Conservation (phyloP, 2,329 filamentous ascomycete genomes). For the Claviceps cyperi region DNA sequence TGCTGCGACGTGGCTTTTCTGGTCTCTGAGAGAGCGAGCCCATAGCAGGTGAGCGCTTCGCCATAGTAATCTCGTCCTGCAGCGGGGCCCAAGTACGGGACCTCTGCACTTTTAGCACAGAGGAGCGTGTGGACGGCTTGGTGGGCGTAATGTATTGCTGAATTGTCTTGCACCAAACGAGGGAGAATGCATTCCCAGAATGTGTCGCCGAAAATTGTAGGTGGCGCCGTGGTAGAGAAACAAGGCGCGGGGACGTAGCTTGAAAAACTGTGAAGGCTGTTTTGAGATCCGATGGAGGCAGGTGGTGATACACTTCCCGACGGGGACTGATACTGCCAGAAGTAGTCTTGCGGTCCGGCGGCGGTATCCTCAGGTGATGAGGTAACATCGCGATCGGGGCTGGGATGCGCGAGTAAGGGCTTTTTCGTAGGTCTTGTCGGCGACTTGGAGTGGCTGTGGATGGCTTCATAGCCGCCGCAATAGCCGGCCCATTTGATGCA, state of each 20-base stretch:
- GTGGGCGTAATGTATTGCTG: constrained; percentile 22
- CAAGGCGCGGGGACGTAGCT: neutral
- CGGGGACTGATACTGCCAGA: constrained; percentile 1
- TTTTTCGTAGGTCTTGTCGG: neutral
- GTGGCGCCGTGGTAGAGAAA: neutral
- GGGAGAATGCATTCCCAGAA: constrained; percentile 24
- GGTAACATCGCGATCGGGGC: constrained; percentile 1
- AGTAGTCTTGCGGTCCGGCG: neutral
- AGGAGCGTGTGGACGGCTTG: constrained; percentile 22
- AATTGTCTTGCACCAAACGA: constrained; percentile 17
- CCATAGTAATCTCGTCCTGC: constrained; percentile 14
- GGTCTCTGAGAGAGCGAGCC: constrained; percentile 17
- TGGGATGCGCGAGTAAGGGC: constrained; percentile 2
- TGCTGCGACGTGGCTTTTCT: constrained; percentile 9
- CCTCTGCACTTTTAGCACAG: constrained; percentile 12
- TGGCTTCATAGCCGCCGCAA: constrained; percentile 17
- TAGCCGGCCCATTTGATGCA: constrained; percentile 22
- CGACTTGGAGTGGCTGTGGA: neutral
- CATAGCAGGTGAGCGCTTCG: constrained; percentile 19
- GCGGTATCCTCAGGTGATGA: constrained; percentile 5
- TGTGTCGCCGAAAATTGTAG: constrained; percentile 15
- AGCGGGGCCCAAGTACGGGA: constrained; percentile 3
- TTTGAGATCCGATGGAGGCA: constrained; percentile 3
- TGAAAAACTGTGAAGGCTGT: neutral
- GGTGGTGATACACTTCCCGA: constrained; percentile 2